Percentiles rank a stretch among this genome's conserved stretches.
Conservation (phyloP, 306 rosid species). For the Citrullus colocynthis region DNA sequence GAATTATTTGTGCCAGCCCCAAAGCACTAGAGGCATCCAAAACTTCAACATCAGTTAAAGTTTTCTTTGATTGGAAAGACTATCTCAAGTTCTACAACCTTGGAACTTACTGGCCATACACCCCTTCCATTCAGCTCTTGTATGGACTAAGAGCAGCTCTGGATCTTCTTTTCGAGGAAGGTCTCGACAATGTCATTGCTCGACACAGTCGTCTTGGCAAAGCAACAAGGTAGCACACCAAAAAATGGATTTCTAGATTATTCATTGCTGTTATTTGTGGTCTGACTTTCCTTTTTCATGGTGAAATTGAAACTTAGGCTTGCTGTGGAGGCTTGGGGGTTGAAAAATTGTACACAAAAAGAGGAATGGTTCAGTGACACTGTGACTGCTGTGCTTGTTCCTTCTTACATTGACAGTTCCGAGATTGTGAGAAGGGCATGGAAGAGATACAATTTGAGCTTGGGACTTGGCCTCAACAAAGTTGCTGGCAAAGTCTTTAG, state of each 20-base stretch:
- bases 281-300: neutral
- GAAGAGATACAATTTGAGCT: slow-evolving; percentile 89
- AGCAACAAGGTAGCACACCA: slow-evolving; percentile 60
- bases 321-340: slow-evolving; percentile 99
- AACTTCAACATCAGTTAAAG: slow-evolving; percentile 66
- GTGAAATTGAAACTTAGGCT: slow-evolving; percentile 31
- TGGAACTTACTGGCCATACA: slow-evolving; percentile 96
- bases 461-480: slow-evolving; percentile 95
- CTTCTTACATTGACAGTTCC: slow-evolving; percentile 74
- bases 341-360: slow-evolving; percentile 93
- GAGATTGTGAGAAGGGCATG: slow-evolving; percentile 82
- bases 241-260: neutral
- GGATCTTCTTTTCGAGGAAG: slow-evolving; percentile 88
- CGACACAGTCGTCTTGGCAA: slow-evolving; percentile 80
- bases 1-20: slow-evolving; percentile 86
- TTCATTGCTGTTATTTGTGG: neutral
- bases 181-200: slow-evolving; percentile 73
- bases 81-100: slow-evolving; percentile 81
- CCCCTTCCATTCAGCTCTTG: slow-evolving; percentile 84
- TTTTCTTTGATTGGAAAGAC: slow-evolving; percentile 95
- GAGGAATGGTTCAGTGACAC: slow-evolving; percentile 96
- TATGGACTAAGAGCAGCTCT: slow-evolving; percentile 82
- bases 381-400: slow-evolving; percentile 85
- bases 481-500: slow-evolving; percentile 93
- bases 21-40: slow-evolving; percentile 85